Conservation (phyloP, 257 asterid genomes). For the Scutellaria barbata region DNA sequence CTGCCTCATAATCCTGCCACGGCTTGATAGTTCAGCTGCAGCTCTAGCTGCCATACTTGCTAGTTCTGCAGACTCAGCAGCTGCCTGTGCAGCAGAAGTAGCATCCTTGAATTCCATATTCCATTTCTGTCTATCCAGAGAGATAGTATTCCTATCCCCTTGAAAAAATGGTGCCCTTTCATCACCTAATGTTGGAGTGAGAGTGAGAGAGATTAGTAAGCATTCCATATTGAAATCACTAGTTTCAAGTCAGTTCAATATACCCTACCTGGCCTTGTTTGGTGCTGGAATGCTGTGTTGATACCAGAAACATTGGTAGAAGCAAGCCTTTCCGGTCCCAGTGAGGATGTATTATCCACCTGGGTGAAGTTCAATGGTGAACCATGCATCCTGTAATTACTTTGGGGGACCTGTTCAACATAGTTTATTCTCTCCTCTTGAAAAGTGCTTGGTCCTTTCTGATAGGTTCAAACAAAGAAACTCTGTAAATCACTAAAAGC, state of each 20-base stretch:
- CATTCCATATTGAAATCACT: not conserved
- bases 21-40: conserved; percentile 76
- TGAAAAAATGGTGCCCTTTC: conserved; percentile 45
- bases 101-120: conserved; percentile 88
- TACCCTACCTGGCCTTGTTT: conserved; percentile 50
- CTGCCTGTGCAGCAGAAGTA: conserved; percentile 86
- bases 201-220: conserved; percentile 14
- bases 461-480: conserved; percentile 36
- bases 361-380: conserved; percentile 37
- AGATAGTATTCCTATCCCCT: conserved; percentile 35
- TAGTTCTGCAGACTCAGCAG: conserved; percentile 86
- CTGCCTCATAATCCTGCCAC: conserved; percentile 46
- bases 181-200: conserved; percentile 34
- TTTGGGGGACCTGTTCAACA: conserved; percentile 45
- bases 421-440: conserved; percentile 40
- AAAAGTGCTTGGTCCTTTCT: conserved; percentile 65
- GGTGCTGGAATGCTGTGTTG: conserved; percentile 41
- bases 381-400: conserved; percentile 35
- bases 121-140: conserved; percentile 52
- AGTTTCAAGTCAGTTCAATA: conserved; percentile 11
- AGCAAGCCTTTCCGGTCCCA: conserved; percentile 37
- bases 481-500: conserved; percentile 6
- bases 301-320: conserved; percentile 40
- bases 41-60: conserved; percentile 92
- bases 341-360: conserved; percentile 48